phyloP scores from a whole-genome alignment of 805 yeast genomes.

The Myxozyma geophila region DNA sequence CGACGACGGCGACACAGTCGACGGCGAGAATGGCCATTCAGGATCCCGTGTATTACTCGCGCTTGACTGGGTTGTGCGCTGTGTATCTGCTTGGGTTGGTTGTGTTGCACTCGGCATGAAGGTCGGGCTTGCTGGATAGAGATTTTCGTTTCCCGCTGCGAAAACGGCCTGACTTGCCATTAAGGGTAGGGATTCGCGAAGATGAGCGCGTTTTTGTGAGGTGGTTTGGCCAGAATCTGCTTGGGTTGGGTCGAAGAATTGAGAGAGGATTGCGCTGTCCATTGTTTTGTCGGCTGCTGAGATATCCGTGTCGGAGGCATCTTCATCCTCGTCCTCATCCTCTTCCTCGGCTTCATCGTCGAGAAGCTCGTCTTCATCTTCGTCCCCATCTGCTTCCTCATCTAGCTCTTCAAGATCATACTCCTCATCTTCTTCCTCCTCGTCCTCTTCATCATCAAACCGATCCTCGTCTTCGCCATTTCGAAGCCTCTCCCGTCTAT shows the following conservation, averaged over 20 bases:
- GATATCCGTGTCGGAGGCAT: neutral
- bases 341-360: slow-evolving; percentile 11
- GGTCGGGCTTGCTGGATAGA: neutral
- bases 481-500: slow-evolving; percentile 12
- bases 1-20: slow-evolving; percentile 1
- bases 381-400: slow-evolving; percentile 23
- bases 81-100: slow-evolving; percentile 1
- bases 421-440: slow-evolving; percentile 27
- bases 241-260: slow-evolving; percentile 6
- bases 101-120: neutral
- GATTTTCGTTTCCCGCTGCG: neutral
- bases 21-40: slow-evolving; percentile 11
- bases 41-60: neutral
- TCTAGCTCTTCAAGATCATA: slow-evolving; percentile 19
- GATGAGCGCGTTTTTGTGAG: slow-evolving; percentile 5
- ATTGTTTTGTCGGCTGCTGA: neutral
- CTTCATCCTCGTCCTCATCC: neutral
- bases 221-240: neutral
- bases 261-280: slow-evolving; percentile 3
- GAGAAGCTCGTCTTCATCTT: slow-evolving; percentile 10
- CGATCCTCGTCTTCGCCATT: slow-evolving; percentile 23
- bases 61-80: neutral
- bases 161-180: neutral
- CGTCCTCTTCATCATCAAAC: slow-evolving; percentile 23
- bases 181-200: neutral